Base-by-base conservation (phyloP, 192 early-diverging fungal species). In the Rhizoclosmatium globosum region DNA sequence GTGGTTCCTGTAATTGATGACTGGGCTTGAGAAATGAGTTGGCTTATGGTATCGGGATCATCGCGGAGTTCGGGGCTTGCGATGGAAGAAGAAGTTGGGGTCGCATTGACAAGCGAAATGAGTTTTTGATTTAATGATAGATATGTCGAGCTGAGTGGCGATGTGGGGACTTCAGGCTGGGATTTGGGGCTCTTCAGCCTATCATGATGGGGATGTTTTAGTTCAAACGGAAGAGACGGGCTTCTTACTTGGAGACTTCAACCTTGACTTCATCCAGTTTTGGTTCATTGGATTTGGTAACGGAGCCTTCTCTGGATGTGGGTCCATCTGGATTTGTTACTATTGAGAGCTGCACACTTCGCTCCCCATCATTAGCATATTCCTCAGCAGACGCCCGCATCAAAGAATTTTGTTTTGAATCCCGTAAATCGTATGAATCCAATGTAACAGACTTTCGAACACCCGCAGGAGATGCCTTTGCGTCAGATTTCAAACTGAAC, bases 121-220 rank as follows among this genome's bases (percentile, higher is more conserved):
- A 82, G 64, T 43, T 79, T 71, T 39, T 61, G 62, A 47, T 64
- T 79, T 38, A 82, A 71, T 9, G 42, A 65, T 46, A 77, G 42
- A 57, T 82, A 79, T 2, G 48, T 46, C 4, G 19, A 17, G 21
- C 50, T 62, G 19, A 82, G 48, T 48, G 77, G 71, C 21, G 81
- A 82, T 4, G 47, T 44, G 9, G 80, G 80, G 38, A 82, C 78
- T 44, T 82, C 76, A 2, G 79, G 72, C 11, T 60, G 13, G n/a
- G 45, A 31, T 31, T 31, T 31, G 31, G 31, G 31, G 31, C 31
- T 31, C 31, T 31, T 31, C 31, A 31, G 31, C 31, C 31, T 31
- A 31, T 31, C 31, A 31, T 31, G 31, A 31, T 31, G 31, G 31
- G 31, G 31, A 0, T 31, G 31, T 31, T 31, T 31, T 31, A 31